Evolutionary conservation across 441 rosid species (phyloP), one percentile per base, ranked within the genome.

Genomic region (Breynia disticha): DNA sequence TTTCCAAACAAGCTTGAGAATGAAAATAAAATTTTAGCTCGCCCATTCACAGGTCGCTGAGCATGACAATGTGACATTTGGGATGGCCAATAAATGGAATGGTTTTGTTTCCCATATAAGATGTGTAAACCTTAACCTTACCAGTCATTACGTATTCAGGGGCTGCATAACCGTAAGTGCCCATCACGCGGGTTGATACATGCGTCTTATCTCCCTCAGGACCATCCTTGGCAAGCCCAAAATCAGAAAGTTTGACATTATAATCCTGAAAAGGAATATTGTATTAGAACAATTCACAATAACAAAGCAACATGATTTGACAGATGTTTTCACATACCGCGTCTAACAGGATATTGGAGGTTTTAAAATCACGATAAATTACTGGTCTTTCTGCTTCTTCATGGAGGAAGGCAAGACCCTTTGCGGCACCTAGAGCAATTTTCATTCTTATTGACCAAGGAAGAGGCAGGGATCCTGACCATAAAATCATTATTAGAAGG

Each of bases 321-420:
- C 48, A 7, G 24, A 37, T 14, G 62, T 43, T 61, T 62, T 42
- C 54, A 67, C 73, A 43, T 72, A 88, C 96, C 49, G 91, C 89
- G 66, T 88, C 96, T 60, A 89, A 72, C 60, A 89, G 71, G 70
- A 89, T 89, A 66, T 89, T 89, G 38, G 97, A 86, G 53, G 97
- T 89, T 59, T 89, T 89, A 65, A 89, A 89, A 75, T 89, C 97
- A 51, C 97, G 90, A 72, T 89, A 89, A 53, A 89, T 89, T 47
- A 89, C 97, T 1, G 88, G 95, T 71, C 86, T 89, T 65, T 83
- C 85, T 15, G 95, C 90, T 73, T 86, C 97, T 71, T 89, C 93
- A 24, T 89, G 97, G 57, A 89, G 97, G 75, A 89, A 89, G 19
- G 88, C 74, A 57, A 89, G 93, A 68, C 97, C 97, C 61, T 78